Base-by-base conservation (phyloP, 108 stramenopile species). In the Seminavis robusta region DNA sequence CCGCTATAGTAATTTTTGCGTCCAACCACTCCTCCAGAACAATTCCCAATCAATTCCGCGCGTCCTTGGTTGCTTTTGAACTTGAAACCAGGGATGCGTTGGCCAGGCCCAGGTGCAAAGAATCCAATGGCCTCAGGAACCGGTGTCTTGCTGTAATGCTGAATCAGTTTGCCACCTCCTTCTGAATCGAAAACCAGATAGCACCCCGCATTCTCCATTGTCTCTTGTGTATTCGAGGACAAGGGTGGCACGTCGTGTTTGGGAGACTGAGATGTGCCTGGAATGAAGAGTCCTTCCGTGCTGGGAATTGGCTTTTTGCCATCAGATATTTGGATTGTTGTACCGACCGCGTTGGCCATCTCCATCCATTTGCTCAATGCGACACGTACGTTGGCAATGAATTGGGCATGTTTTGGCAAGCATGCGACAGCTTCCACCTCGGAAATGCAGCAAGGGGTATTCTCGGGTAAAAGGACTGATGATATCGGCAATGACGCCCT, bases 351-450 rank as follows among this genome's bases (percentile, higher is more conserved):
- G 23, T 63, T 73, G 52, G 65, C 71, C n/a, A 26, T 46, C 43
- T 66, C 67, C 37, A 33, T 37, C 65, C 65, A 73, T 41, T 68
- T 69, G 24, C 55, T 67, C 23, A 51, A 61, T 24, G 33, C 33
- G 16, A 65, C 24, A 1, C 32, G 32, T 13, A 24, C 40, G 2
- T 26, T 16, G 25, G 40, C 69, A 34, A 52, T 42, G 16, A 44
- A 59, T n/a, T 47, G 27, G 23, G 41, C 53, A 46, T 54, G 59
- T 5, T 52, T 70, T 1, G 77, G 74, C 15, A 83, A 30, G 45
- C 70, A 67, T 9, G 77, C 69, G 0, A 78, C 65, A 2, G 77
- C 81, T 65, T 83, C 81, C 1, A 79, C 45, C 1, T 27, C 23
- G 20, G 32, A 23, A 78, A 67, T 27, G 44, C 50, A 32, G 53